phyloP scores from a whole-genome alignment of 75 land plant genomes.

The Sequoiadendron giganteum region DNA sequence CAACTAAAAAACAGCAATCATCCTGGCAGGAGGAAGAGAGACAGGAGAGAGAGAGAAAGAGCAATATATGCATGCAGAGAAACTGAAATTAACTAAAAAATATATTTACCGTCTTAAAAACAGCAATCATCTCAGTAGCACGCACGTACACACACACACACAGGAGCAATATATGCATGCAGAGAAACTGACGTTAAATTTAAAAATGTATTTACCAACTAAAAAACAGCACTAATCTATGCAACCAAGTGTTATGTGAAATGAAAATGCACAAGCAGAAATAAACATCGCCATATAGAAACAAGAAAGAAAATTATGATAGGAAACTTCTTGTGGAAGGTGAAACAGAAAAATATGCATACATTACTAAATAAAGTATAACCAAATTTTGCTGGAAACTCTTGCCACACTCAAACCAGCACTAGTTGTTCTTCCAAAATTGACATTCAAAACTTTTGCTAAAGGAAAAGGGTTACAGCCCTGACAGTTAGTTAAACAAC shows the following conservation, averaged over 20 bases:
- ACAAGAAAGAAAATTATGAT: neutral
- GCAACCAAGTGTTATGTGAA: neutral
- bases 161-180: neutral
- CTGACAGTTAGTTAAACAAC: neutral
- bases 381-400: neutral
- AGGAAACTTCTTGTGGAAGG: neutral
- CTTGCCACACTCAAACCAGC: neutral
- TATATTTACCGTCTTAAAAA: neutral
- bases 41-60: neutral
- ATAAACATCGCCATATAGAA: neutral
- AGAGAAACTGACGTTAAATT: neutral
- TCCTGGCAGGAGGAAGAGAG: too few relatives aligned
- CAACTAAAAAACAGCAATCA: neutral
- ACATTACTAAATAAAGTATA: neutral
- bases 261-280: neutral
- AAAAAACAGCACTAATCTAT: neutral
- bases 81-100: neutral
- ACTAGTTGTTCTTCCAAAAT: neutral
- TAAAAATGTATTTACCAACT: neutral
- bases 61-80: neutral
- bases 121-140: too few relatives aligned
- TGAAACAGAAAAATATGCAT: neutral
- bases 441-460: too few relatives aligned
- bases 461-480: too few relatives aligned
- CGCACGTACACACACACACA: too few relatives aligned